Evolutionary conservation across 306 rosid species (phyloP).

Genomic region (Oxytropis ochrocephala): DNA sequence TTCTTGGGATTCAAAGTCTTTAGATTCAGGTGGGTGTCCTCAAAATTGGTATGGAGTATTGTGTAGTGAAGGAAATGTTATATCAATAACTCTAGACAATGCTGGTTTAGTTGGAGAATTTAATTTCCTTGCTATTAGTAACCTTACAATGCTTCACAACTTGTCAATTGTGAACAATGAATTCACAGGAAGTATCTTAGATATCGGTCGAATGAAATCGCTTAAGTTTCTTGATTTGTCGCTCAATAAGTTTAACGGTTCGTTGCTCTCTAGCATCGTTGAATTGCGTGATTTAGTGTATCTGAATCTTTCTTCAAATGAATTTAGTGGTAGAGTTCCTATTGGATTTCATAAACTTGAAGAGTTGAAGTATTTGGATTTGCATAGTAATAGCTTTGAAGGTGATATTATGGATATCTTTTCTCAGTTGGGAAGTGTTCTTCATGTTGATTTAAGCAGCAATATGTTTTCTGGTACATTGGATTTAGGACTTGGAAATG

Average conservation of each 20-base stretch:
- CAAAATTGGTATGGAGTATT: conserved; percentile 56
- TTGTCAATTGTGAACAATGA: conserved; percentile 59
- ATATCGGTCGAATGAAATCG: conserved; percentile 35
- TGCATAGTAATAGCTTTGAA: conserved; percentile 45
- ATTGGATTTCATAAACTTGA: conserved; percentile 46
- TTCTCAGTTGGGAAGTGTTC: conserved; percentile 50
- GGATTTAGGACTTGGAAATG: conserved; percentile 56
- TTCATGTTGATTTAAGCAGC: conserved; percentile 61
- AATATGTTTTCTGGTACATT: conserved; percentile 60
- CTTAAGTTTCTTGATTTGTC: conserved; percentile 64
- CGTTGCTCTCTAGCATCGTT: conserved; percentile 30
- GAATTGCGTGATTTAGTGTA: conserved; percentile 33
- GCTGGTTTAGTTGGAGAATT: conserved; percentile 62
- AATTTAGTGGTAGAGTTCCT: conserved; percentile 47
- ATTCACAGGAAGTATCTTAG: conserved; percentile 46
- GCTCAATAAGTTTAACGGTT: conserved; percentile 47
- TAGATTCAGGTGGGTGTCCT: conserved; percentile 73
- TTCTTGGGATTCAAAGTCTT: conserved; percentile 64
- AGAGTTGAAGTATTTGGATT: conserved; percentile 44
- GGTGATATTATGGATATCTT: conserved; percentile 56
- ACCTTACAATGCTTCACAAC: conserved; percentile 55
- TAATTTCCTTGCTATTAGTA: conserved; percentile 42
- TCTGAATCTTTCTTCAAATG: conserved; percentile 68
- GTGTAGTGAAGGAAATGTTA: conserved; percentile 50
- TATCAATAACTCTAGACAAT: conserved; percentile 50